Conservation (phyloP, 139 green algal genomes). For the Prasinococcaceae sp. region DNA sequence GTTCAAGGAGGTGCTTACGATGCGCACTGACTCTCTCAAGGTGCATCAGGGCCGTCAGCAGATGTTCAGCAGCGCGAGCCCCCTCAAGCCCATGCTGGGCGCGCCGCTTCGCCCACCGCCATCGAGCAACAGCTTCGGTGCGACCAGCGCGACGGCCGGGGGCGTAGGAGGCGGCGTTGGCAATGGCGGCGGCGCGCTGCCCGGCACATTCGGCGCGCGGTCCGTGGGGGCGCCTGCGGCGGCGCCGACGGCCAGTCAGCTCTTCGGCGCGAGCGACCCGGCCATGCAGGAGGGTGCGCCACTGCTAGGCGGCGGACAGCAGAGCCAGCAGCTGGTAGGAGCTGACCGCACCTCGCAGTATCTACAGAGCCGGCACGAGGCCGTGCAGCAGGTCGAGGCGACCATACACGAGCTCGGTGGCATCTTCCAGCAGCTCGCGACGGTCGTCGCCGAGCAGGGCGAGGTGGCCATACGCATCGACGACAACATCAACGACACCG, state of each 20-base stretch:
- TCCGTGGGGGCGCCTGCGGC: no score
- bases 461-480: conserved; percentile 92
- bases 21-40: conserved; percentile 56
- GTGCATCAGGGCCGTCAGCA: conserved; percentile 39
- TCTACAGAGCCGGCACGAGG: conserved; percentile 43
- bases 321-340: conserved; percentile 18
- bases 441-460: conserved; percentile 80
- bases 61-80: conserved; percentile 85
- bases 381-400: conserved; percentile 83
- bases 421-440: conserved; percentile 93
- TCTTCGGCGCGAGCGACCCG: no score
- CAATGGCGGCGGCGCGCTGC: no score
- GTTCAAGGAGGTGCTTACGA: conserved; percentile 89
- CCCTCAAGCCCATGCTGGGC: no score
- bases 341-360: conserved; percentile 18
- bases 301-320: conserved; percentile 2
- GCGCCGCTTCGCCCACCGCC: no score
- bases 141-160: no score
- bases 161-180: no score
- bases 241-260: no score
- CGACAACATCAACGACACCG: conserved; percentile 89
- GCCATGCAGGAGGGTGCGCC: no score
- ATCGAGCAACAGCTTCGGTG: no score
- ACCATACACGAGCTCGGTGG: conserved; percentile 93
- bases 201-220: no score